Base-by-base conservation (phyloP, 1,284 basidiomycete genomes). In the Thecaphora frezii region DNA sequence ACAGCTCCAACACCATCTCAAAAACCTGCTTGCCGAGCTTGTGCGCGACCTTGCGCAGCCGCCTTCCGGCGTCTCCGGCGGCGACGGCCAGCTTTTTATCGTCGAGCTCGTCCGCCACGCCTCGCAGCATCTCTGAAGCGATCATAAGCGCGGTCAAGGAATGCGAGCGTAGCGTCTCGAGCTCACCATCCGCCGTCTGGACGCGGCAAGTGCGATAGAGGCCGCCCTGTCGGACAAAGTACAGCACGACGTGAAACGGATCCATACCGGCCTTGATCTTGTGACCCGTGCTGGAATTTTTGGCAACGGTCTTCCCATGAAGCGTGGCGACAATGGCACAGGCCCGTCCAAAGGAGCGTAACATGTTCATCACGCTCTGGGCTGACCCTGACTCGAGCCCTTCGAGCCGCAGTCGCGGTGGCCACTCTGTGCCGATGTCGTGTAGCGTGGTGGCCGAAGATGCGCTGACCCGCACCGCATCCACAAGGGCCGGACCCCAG, bases 41-140 rank as follows among this genome's bases (percentile, higher is more conserved):
- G 33, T 75, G 68, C 16, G 71, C 65, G 12, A 46, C 42, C 44
- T 67, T 71, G 18, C 73, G 47, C 25, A 57, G 46, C 26, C 46
- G 40, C 26, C 54, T 67, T 3, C 56, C 51, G 22, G 12, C 46
- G 2, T 45, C 52, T 1, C 44, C 48, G 14, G 56, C 43, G 8
- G 30, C 38, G 24, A 58, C 2, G 1, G 44, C 44, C 0, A 67
- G 43, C 51, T 60, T 51, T 2, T 57, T 16, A 26, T 71, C 59
- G 14, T 63, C 61, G 13, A 76, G 36, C 21, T 54, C 47, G 10
- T 30, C 33, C 18, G 58, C 60, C 2, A 59, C 49, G 13, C 73
- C 73, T 0, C 47, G 28, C 25, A 73, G 23, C 47, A 73, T 28
- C 23, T 71, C 65, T 10, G 65, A 36, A 3, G 59, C 66, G 7